These are phyloP conservation scores for Hamamelis virginiana DNA, from an alignment of 164 flowering plant genomes.

Conservation along the genomic window DNA sequence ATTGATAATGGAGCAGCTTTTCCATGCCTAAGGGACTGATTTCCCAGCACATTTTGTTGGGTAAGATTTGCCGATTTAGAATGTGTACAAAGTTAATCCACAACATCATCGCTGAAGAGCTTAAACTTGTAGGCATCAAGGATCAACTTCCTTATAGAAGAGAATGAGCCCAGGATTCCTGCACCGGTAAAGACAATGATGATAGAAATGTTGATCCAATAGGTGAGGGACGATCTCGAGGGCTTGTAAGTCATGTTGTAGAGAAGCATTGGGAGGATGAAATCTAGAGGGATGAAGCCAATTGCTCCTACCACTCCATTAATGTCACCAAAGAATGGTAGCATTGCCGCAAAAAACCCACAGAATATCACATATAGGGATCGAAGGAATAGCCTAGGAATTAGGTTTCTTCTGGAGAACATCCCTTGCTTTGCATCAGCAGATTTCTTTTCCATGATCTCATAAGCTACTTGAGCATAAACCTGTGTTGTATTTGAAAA, in stretches of 20 bases:
- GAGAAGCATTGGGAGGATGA: constrained; percentile 89
- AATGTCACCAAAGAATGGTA: constrained; percentile 97
- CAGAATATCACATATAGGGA: constrained; percentile 70
- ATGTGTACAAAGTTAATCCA: constrained; percentile 33
- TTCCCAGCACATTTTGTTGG: neutral
- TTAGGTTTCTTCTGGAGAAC: constrained; percentile 76
- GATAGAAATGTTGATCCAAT: constrained; percentile 67
- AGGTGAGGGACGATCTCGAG: constrained; percentile 44
- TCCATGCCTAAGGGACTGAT: neutral
- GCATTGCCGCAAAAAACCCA: constrained; percentile 92
- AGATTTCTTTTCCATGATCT: constrained; percentile 86
- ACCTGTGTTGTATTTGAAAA: constrained; percentile 45
- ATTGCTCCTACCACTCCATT: constrained; percentile 82
- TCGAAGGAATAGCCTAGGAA: constrained; percentile 81
- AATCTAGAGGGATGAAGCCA: constrained; percentile 95
- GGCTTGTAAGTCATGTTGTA: constrained; percentile 91
- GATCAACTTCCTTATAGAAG: constrained; percentile 70
- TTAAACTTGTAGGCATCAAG: constrained; percentile 82
- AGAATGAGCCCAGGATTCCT: constrained; percentile 83
- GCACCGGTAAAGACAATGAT: constrained; percentile 67
- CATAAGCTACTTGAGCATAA: constrained; percentile 97
- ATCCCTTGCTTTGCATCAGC: constrained; percentile 80
- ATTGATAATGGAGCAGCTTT: neutral
- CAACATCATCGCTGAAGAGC: constrained; percentile 75
- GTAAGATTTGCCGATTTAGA: neutral